Conservation (phyloP, 2,329 filamentous ascomycete genomes). For the Lachnellula occidentalis region DNA sequence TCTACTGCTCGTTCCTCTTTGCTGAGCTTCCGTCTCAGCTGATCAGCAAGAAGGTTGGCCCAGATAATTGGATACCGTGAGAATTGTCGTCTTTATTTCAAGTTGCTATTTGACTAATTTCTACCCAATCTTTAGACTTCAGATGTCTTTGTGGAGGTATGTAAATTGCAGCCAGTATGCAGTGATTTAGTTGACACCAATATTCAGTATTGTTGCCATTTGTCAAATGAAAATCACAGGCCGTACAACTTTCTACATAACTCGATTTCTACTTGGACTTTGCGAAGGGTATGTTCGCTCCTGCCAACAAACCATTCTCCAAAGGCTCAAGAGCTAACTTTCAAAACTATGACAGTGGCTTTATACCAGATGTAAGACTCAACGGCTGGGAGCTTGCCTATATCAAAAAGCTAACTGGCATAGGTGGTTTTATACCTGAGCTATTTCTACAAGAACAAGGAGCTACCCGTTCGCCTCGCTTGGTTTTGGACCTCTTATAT, state of each 20-base stretch:
- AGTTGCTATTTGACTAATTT: not conserved
- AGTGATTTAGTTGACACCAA: not conserved
- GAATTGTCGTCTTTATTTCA: not conserved
- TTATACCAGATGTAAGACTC: slow-evolving; percentile 48
- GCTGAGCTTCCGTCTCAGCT: slow-evolving; percentile 46
- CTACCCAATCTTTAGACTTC: not conserved
- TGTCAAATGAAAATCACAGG: slow-evolving; percentile 40
- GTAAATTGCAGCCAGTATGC: not conserved
- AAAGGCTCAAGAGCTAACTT: not conserved
- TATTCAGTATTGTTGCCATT: slow-evolving; percentile 36
- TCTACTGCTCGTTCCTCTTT: slow-evolving; percentile 38
- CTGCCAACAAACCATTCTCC: not conserved
- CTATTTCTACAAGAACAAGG: slow-evolving; percentile 18
- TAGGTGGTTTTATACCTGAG: slow-evolving; percentile 14
- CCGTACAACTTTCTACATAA: slow-evolving; percentile 37
- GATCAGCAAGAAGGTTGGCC: slow-evolving; percentile 42
- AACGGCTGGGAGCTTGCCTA: not conserved
- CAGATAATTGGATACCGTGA: slow-evolving; percentile 44
- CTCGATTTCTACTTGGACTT: slow-evolving; percentile 32
- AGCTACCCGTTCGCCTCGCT: slow-evolving; percentile 16
- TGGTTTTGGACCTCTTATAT: slow-evolving; percentile 15
- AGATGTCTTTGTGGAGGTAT: not conserved
- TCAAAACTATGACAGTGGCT: slow-evolving; percentile 32
- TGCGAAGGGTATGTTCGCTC: slow-evolving; percentile 7
- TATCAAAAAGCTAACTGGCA: not conserved